phyloP scores from a whole-genome alignment of 495 filamentous ascomycete genomes.

The Xylona heveae region DNA sequence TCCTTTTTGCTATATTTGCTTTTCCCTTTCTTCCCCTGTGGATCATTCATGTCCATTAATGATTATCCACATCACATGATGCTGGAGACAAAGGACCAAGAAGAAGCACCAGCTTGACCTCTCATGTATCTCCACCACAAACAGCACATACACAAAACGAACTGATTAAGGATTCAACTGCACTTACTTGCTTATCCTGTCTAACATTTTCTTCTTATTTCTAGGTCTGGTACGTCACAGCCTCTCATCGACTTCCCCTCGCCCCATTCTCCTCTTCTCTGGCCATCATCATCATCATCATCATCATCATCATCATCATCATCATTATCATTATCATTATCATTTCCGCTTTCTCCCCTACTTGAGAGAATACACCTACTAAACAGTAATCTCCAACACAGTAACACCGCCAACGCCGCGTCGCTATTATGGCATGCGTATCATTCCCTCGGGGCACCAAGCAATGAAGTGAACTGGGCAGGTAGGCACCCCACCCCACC shows the following conservation, averaged over 20 bases:
- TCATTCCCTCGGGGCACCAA: slow-evolving; percentile 54
- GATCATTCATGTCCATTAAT: too few species aligned
- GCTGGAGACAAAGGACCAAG: too few species aligned
- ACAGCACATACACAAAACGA: too few species aligned
- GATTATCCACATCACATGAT: too few species aligned
- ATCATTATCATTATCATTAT: slow-evolving; percentile 8
- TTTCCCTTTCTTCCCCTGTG: too few species aligned
- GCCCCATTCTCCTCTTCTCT: neutral
- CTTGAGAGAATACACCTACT: neutral
- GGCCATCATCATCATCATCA: neutral
- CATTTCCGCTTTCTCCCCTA: slow-evolving; percentile 10
- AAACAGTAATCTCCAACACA: slow-evolving; percentile 13
- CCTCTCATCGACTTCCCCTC: too few species aligned
- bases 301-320: neutral
- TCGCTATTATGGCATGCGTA: slow-evolving; percentile 78
- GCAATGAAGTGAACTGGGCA: slow-evolving; percentile 63
- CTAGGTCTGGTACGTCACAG: slow-evolving; percentile 34
- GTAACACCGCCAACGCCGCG: slow-evolving; percentile 68
- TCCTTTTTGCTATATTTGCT: too few species aligned
- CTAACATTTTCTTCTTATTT: slow-evolving; percentile 3
- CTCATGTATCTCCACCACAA: too few species aligned
- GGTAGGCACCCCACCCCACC: slow-evolving; percentile 23
- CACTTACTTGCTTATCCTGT: too few species aligned
- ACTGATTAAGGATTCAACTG: too few species aligned
- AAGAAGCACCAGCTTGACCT: too few species aligned